phyloP scores from a whole-genome alignment of 1,284 basidiomycete species.

The Ceratobasidium sp. region DNA sequence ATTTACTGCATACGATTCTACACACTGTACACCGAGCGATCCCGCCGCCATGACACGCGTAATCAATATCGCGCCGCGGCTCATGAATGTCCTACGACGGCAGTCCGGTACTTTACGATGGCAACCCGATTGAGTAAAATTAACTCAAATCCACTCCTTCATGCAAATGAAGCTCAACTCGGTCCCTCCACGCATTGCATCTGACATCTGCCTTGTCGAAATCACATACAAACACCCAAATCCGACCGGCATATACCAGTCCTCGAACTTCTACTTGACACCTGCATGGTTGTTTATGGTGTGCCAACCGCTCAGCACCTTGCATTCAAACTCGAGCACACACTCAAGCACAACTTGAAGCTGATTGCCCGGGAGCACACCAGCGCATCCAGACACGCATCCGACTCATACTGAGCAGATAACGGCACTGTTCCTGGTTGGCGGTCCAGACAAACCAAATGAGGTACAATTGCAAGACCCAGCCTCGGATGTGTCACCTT shows the following conservation, averaged over 20 bases:
- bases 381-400: too few relatives aligned
- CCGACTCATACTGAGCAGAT: too few relatives aligned
- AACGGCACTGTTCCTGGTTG: too few relatives aligned
- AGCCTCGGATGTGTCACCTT: too few relatives aligned
- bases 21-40: too few relatives aligned
- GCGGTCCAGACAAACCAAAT: too few relatives aligned
- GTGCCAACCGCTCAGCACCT: background rate
- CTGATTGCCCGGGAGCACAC: too few relatives aligned
- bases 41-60: background rate
- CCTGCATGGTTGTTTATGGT: background rate
- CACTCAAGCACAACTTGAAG: slow-evolving; percentile 1
- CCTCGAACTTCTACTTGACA: slow-evolving; percentile 2
- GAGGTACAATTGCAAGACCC: too few relatives aligned
- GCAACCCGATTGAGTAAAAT: background rate
- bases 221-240: background rate
- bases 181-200: background rate
- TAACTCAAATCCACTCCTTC: background rate
- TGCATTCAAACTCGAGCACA: background rate
- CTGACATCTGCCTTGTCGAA: background rate
- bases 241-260: background rate
- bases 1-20: too few relatives aligned
- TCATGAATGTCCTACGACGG: background rate
- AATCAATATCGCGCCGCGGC: background rate
- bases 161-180: background rate
- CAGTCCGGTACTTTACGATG: background rate